Evolutionary conservation across 257 asterid genomes (phyloP).

Genomic region (Datura wrightii): DNA sequence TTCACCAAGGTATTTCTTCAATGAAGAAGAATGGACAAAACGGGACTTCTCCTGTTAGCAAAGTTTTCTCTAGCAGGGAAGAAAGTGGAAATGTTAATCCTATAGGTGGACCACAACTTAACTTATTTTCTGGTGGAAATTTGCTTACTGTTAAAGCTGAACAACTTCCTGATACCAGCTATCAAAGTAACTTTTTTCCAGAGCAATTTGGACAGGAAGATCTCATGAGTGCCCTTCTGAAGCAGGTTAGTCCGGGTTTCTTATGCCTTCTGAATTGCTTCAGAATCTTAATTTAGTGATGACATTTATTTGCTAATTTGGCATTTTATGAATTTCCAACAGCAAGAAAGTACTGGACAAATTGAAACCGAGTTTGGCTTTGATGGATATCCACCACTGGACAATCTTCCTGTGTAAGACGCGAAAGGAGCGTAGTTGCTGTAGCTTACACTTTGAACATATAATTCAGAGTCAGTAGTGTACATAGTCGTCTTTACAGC

Average conservation of each 20-base stretch:
- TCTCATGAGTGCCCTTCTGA: slow-evolving; percentile 72
- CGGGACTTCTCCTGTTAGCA: slow-evolving; percentile 36
- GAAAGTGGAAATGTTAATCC: slow-evolving; percentile 29
- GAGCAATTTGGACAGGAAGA: slow-evolving; percentile 79
- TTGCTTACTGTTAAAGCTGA: slow-evolving; percentile 56
- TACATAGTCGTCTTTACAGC: slow-evolving; percentile 50
- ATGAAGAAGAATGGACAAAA: slow-evolving; percentile 47
- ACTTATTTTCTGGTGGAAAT: slow-evolving; percentile 43
- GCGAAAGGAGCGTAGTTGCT: background rate
- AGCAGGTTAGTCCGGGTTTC: slow-evolving; percentile 56
- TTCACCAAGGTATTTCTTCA: slow-evolving; percentile 56
- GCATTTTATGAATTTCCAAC: slow-evolving; percentile 35
- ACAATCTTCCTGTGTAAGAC: slow-evolving; percentile 68
- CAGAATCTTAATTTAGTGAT: background rate
- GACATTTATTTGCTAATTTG: background rate
- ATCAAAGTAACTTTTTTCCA: slow-evolving; percentile 47
- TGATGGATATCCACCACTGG: slow-evolving; percentile 65
- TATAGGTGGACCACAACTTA: slow-evolving; percentile 43
- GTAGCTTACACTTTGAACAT: slow-evolving; percentile 29
- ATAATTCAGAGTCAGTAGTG: slow-evolving; percentile 41
- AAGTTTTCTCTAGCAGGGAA: slow-evolving; percentile 40
- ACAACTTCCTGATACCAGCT: slow-evolving; percentile 53
- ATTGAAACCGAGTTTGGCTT: slow-evolving; percentile 71
- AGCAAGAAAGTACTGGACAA: slow-evolving; percentile 66
- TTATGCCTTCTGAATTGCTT: slow-evolving; percentile 15